These are phyloP conservation scores for Thielaviopsis euricoi DNA, from an alignment of 2,329 filamentous ascomycete genomes.

Conservation along the genomic window DNA sequence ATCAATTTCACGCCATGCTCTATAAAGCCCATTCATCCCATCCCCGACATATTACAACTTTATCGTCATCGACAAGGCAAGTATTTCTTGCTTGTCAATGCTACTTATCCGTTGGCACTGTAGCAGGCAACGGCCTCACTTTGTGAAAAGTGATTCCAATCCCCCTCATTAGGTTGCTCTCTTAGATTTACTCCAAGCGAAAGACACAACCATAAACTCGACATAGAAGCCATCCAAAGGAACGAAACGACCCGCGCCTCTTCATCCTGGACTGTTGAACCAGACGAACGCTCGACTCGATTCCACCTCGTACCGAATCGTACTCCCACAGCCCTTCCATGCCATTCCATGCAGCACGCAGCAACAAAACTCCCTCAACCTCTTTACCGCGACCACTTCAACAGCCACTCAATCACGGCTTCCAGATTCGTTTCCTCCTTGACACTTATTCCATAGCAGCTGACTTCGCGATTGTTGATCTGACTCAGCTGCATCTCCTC, in stretches of 20 bases:
- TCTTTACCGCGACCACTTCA: conserved; percentile 70
- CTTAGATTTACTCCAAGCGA: not conserved
- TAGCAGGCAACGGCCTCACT: not conserved
- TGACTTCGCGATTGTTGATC: conserved; percentile 84
- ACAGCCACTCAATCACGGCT: conserved; percentile 89
- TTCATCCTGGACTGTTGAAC: not conserved
- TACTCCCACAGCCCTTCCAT: too few relatives aligned
- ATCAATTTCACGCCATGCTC: not conserved
- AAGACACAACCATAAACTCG: not conserved
- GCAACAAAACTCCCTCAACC: not conserved
- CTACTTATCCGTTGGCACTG: not conserved
- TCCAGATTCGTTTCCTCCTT: conserved; percentile 98
- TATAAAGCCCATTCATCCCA: conserved; percentile 4
- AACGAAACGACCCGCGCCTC: not conserved
- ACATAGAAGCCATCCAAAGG: not conserved
- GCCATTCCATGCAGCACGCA: not conserved
- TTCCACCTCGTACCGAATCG: too few relatives aligned
- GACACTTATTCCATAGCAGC: conserved; percentile 95
- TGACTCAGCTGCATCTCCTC: conserved; percentile 78
- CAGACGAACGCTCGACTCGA: not conserved
- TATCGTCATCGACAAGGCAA: not conserved
- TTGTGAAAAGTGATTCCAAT: not conserved
- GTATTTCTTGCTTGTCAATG: not conserved
- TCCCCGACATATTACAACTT: not conserved
- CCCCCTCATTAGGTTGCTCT: not conserved